phyloP scores from a whole-genome alignment of 2,329 filamentous ascomycete genomes.

The Beauveria australis region DNA sequence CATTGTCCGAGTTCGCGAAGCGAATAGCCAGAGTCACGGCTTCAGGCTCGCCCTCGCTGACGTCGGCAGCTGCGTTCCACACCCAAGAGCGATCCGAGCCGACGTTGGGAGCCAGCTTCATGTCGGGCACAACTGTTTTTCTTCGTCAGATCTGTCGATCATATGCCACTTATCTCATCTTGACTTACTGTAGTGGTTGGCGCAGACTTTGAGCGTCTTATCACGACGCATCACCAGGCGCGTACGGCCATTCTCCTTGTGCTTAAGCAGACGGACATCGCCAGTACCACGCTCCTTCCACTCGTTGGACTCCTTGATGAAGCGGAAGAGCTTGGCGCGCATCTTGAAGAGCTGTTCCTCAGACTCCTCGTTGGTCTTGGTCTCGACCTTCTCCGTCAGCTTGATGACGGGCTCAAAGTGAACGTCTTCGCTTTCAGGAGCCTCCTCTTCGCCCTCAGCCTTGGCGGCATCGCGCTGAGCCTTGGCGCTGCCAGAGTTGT shows the following conservation, averaged over 20 bases:
- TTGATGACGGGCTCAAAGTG: conserved; percentile 96
- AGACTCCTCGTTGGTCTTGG: conserved; percentile 95
- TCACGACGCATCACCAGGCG: conserved; percentile 96
- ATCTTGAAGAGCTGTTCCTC: conserved; percentile 99
- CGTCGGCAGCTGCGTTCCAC: conserved; percentile 96
- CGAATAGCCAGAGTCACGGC: conserved; percentile 92
- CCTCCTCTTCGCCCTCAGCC: conserved; percentile 60
- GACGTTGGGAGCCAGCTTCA: conserved; percentile 98
- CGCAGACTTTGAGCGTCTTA: conserved; percentile 99
- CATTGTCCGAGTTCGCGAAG: conserved; percentile 96
- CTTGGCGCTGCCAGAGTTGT: conserved; percentile 84
- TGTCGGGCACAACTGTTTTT: conserved; percentile 70
- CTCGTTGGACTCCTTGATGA: conserved; percentile 82
- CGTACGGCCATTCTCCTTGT: conserved; percentile 98
- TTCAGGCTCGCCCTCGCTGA: conserved; percentile 96
- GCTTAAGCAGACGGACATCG: conserved; percentile 92
- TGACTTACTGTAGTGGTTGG: conserved; percentile 93
- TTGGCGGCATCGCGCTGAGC: conserved; percentile 58
- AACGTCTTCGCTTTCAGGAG: conserved; percentile 81
- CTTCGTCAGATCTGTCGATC: conserved; percentile 26
- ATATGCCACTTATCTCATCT: neutral
- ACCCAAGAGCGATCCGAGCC: conserved; percentile 98
- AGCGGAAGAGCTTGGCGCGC: conserved; percentile 99
- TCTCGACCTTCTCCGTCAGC: conserved; percentile 93
- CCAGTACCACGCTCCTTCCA: conserved; percentile 99